phyloP scores from a whole-genome alignment of 2,329 filamentous ascomycete species.

The Paracoccidioides lutzii region DNA sequence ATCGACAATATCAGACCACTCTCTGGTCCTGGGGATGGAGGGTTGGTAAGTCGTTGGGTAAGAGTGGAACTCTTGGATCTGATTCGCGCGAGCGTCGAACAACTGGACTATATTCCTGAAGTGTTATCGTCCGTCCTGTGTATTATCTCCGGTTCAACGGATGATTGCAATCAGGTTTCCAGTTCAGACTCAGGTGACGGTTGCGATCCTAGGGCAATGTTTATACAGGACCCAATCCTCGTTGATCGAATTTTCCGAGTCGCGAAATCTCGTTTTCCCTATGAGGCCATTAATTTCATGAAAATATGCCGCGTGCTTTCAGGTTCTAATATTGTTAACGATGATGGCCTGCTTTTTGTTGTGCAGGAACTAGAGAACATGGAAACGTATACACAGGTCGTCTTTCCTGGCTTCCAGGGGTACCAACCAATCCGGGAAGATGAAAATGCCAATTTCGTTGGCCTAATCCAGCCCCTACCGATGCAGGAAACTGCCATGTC shows the following conservation, averaged over 20 bases:
- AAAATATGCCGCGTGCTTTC: constrained; percentile 55
- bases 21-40: constrained; percentile 38
- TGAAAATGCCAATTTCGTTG: constrained; percentile 68
- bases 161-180: constrained; percentile 13
- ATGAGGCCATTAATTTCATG: constrained; percentile 69
- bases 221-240: constrained; percentile 45
- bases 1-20: constrained; percentile 32
- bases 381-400: constrained; percentile 60
- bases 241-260: constrained; percentile 50
- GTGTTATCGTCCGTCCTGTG: constrained; percentile 54
- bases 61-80: constrained; percentile 56
- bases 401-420: constrained; percentile 58
- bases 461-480: constrained; percentile 46
- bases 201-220: constrained; percentile 35
- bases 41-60: constrained; percentile 48
- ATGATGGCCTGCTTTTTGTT: constrained; percentile 41
- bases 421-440: constrained; percentile 75
- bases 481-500: constrained; percentile 24
- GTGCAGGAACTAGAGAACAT: constrained; percentile 55
- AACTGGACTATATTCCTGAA: constrained; percentile 61
- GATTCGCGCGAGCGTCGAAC: constrained; percentile 51
- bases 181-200: constrained; percentile 11
- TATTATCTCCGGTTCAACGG: constrained; percentile 41
- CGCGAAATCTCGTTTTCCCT: constrained; percentile 67
- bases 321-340: constrained; percentile 30